Evolutionary conservation across 108 stramenopile genomes (phyloP).

Genomic region (Asterionellopsis glacialis): DNA sequence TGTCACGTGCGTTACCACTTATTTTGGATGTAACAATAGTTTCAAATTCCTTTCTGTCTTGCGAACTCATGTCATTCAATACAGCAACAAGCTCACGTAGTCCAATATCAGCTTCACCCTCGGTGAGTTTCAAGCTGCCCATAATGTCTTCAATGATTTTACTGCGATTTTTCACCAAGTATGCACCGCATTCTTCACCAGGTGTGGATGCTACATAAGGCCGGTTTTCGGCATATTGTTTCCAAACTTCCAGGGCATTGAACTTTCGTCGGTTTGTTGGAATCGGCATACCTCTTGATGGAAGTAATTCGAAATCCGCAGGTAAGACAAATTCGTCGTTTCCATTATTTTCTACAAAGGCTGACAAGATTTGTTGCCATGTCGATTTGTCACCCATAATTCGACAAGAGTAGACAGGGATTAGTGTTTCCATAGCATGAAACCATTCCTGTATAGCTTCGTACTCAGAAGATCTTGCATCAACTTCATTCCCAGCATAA

Average conservation of each 20-base stretch:
- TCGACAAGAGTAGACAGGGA: constrained; percentile 37
- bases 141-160: constrained; percentile 26
- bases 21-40: neutral
- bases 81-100: constrained; percentile 21
- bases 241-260: constrained; percentile 24
- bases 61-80: constrained; percentile 15
- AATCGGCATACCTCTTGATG: constrained; percentile 10
- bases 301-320: constrained; percentile 12
- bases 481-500: constrained; percentile 24
- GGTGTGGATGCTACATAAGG: constrained; percentile 18
- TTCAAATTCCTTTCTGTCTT: constrained; percentile 6
- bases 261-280: constrained; percentile 2
- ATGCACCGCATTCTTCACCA: constrained; percentile 25
- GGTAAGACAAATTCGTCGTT: constrained; percentile 10
- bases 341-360: constrained; percentile 15
- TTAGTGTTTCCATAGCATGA: constrained; percentile 30
- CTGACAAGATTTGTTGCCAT: constrained; percentile 33
- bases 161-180: constrained; percentile 22
- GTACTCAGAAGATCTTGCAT: constrained; percentile 27
- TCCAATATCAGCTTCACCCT: constrained; percentile 10
- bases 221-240: constrained; percentile 17
- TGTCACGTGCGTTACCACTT: constrained; percentile 9
- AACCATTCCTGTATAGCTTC: constrained; percentile 26
- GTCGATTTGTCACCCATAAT: constrained; percentile 26
- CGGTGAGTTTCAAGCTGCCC: constrained; percentile 5